A percentile compares a stretch with the other conserved stretches of the same genome.
Conservation (phyloP, 1,284 basidiomycete genomes). For the Trametes pubescens region DNA sequence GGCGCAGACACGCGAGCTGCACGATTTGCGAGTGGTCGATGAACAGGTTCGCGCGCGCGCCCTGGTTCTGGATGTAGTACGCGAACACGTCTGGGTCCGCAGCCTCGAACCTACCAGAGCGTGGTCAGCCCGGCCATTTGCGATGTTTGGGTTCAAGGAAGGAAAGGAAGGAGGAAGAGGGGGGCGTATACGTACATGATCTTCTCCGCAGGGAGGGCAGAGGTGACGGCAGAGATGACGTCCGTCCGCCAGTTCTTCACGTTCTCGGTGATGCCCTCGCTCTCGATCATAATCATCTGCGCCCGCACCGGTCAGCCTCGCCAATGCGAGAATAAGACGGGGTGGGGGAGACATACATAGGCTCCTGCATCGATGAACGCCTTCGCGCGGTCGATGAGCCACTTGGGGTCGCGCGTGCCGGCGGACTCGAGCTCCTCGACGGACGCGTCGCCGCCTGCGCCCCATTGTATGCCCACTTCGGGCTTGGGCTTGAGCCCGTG, state of each 20-base stretch:
- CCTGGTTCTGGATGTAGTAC: conserved; percentile 55
- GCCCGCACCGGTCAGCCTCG: neutral
- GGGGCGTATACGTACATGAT: conserved; percentile 52
- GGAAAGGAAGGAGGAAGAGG: neutral
- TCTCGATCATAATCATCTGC: conserved; percentile 58
- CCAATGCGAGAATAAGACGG: neutral
- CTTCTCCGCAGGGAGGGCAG: conserved; percentile 51
- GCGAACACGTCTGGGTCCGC: conserved; percentile 53
- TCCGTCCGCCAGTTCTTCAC: conserved; percentile 53
- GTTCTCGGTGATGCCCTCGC: conserved; percentile 58
- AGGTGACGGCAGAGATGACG: conserved; percentile 53
- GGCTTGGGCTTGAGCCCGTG: conserved; percentile 56
- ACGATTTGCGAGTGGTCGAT: conserved; percentile 57
- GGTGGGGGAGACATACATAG: conserved; percentile 36
- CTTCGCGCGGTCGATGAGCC: conserved; percentile 54
- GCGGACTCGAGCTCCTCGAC: conserved; percentile 50
- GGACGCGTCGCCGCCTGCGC: conserved; percentile 52
- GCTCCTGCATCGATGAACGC: conserved; percentile 53
- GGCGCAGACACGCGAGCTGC: conserved; percentile 54
- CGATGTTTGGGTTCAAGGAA: neutral
- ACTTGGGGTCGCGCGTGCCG: conserved; percentile 52
- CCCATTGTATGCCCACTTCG: conserved; percentile 54
- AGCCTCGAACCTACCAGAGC: conserved; percentile 48
- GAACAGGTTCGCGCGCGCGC: conserved; percentile 54
- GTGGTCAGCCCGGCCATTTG: neutral